phyloP scores from a whole-genome alignment of 306 rosid genomes.

The Prunus kanzakura region DNA sequence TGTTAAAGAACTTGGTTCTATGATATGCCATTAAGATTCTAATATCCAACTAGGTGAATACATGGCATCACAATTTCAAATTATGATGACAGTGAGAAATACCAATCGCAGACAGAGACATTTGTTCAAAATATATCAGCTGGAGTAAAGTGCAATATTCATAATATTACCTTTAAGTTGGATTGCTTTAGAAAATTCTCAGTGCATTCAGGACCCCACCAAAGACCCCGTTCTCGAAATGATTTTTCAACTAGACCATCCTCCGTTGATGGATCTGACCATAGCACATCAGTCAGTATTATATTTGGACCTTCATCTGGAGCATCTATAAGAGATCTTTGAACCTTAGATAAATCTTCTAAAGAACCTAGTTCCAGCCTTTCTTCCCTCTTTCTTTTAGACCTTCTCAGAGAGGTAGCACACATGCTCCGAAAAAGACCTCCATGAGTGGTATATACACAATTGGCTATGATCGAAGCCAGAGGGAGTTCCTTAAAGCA shows the following conservation, averaged over 20 bases:
- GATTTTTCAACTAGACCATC: conserved; percentile 66
- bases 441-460: conserved; percentile 84
- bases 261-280: conserved; percentile 79
- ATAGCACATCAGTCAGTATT: conserved; percentile 69
- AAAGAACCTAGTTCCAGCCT: conserved; percentile 70
- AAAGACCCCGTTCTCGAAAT: conserved; percentile 56
- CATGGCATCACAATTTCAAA: background rate
- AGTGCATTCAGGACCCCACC: conserved; percentile 94
- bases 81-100: background rate
- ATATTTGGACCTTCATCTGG: conserved; percentile 63
- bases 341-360: conserved; percentile 59
- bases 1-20: background rate
- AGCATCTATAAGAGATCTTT: conserved; percentile 54
- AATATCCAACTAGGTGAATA: background rate
- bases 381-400: conserved; percentile 49
- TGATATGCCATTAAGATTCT: background rate
- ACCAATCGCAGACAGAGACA: background rate
- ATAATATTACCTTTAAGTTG: conserved; percentile 63
- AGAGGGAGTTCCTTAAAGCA: conserved; percentile 89
- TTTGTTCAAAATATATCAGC: background rate
- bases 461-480: conserved; percentile 69
- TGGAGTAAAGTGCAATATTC: background rate
- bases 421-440: conserved; percentile 71
- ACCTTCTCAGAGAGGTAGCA: conserved; percentile 34
- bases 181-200: conserved; percentile 68